Conservation (phyloP, 2,329 filamentous ascomycete species). For the Diplocarpon rosae region DNA sequence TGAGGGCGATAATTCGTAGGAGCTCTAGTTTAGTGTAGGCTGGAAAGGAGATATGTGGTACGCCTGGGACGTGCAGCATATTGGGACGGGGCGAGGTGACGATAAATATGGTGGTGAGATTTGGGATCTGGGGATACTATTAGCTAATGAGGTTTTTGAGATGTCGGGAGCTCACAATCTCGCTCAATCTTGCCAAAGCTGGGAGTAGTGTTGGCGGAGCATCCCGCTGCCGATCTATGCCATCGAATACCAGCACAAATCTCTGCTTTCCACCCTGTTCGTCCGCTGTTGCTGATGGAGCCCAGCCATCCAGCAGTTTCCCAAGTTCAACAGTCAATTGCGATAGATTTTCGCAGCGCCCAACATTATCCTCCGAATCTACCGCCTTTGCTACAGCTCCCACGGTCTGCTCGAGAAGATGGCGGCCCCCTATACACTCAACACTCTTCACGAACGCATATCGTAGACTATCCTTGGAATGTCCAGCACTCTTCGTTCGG, state of each 20-base stretch:
- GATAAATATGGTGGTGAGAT: slow-evolving; percentile 66
- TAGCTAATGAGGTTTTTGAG: not conserved
- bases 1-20: slow-evolving; percentile 60
- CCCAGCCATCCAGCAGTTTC: slow-evolving; percentile 39
- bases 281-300: slow-evolving; percentile 6
- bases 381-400: slow-evolving; percentile 46
- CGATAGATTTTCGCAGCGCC: slow-evolving; percentile 70
- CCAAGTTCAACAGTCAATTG: slow-evolving; percentile 63
- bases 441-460: slow-evolving; percentile 56
- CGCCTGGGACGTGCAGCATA: slow-evolving; percentile 57
- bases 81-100: slow-evolving; percentile 60
- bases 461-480: slow-evolving; percentile 34
- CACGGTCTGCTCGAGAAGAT: slow-evolving; percentile 64
- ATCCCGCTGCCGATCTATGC: slow-evolving; percentile 75
- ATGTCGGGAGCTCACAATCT: slow-evolving; percentile 46
- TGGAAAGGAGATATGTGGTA: slow-evolving; percentile 72
- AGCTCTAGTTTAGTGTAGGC: slow-evolving; percentile 75
- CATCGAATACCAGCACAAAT: slow-evolving; percentile 80
- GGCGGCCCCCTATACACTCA: slow-evolving; percentile 69
- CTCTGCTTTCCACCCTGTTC: slow-evolving; percentile 31
- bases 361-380: slow-evolving; percentile 37
- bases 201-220: slow-evolving; percentile 67
- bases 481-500: not conserved
- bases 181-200: slow-evolving; percentile 69
- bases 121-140: slow-evolving; percentile 53